Conservation (phyloP, 2,329 filamentous ascomycete species). For the Dothideomycetes sp. region DNA sequence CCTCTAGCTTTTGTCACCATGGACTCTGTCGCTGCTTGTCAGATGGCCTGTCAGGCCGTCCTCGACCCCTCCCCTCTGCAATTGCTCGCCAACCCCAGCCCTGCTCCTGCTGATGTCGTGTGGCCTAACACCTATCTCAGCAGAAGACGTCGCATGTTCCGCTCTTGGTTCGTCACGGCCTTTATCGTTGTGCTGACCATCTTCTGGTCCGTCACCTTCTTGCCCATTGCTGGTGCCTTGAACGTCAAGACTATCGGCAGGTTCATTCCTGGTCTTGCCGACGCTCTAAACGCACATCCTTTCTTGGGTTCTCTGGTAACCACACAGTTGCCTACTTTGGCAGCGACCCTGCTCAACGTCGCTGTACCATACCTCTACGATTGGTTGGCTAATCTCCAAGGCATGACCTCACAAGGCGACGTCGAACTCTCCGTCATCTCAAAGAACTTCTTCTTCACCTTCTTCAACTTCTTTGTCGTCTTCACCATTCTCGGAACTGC, state of each 20-base stretch:
- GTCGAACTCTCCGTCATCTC: slow-evolving; percentile 91
- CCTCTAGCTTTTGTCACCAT: slow-evolving; percentile 93
- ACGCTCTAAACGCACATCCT: slow-evolving; percentile 57
- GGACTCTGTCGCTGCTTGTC: slow-evolving; percentile 83
- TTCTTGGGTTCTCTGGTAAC: slow-evolving; percentile 69
- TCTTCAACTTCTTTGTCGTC: slow-evolving; percentile 97
- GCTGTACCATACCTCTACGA: slow-evolving; percentile 91
- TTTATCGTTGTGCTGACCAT: slow-evolving; percentile 76
- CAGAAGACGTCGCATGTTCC: slow-evolving; percentile 61
- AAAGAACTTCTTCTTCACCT: slow-evolving; percentile 99
- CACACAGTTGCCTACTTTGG: slow-evolving; percentile 76
- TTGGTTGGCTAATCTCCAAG: slow-evolving; percentile 81
- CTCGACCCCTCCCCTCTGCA: slow-evolving; percentile 83
- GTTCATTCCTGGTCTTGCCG: slow-evolving; percentile 60
- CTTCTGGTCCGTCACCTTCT: slow-evolving; percentile 78
- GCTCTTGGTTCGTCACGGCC: slow-evolving; percentile 74
- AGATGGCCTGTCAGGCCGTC: slow-evolving; percentile 94
- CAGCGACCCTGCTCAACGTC: slow-evolving; percentile 79
- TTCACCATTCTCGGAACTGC: slow-evolving; percentile 83
- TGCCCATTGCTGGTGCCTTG: slow-evolving; percentile 67
- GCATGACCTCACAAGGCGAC: slow-evolving; percentile 90
- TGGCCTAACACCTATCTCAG: slow-evolving; percentile 89
- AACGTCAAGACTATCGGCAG: slow-evolving; percentile 72
- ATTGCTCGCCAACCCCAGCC: slow-evolving; percentile 75
- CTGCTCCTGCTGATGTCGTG: slow-evolving; percentile 83